Evolutionary conservation across 2,329 filamentous ascomycete genomes (phyloP), one percentile per base, ranked within the genome.

Genomic region (Xylariomycetidae sp.): DNA sequence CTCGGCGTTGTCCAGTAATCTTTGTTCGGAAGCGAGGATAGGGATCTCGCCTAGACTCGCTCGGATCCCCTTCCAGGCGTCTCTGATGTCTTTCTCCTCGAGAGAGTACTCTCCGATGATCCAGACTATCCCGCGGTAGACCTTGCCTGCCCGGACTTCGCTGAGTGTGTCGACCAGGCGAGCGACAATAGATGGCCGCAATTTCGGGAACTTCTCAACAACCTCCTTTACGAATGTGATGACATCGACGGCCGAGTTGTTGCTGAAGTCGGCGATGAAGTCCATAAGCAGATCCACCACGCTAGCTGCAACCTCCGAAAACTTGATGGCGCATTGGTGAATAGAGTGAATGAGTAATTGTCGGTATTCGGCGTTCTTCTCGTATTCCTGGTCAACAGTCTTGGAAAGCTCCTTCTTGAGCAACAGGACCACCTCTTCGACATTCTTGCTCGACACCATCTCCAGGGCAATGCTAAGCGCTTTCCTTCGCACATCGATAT

Each of bases 161-260:
- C 82, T 82, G 27, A 98, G 71, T 2, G 92, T 97, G 11, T 86
- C 84, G 6, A 97, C 89, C 12, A 98, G 70, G 40, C 89, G 84
- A 52, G 85, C 80, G 6, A 97, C 83, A 48, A 98, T 97, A 1
- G 86, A 85, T 20, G 82, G 78, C 40, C 92, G 82, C 37, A 98
- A 74, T 50, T 86, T 81, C 6, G 92, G 92, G 69, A 97, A 98
- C 56, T 94, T 95, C 66, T 98, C 92, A 6, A 97, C 90, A 4
- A 98, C 92, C 60, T 98, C 92, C 66, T 98, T 98, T 44, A 98
- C 89, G 56, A 98, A 98, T 35, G 88, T 89, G 56, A 98, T 97
- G 34, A 98, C 90, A 61, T 98, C 92, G 18, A 98, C 87, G 1
- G 92, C 92, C 2, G 90, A 95, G 27, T 86, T 85, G 56, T 94